Evolutionary conservation across 768 basidiomycete species (phyloP).

Genomic region (Xerocomellus amylosporus): DNA sequence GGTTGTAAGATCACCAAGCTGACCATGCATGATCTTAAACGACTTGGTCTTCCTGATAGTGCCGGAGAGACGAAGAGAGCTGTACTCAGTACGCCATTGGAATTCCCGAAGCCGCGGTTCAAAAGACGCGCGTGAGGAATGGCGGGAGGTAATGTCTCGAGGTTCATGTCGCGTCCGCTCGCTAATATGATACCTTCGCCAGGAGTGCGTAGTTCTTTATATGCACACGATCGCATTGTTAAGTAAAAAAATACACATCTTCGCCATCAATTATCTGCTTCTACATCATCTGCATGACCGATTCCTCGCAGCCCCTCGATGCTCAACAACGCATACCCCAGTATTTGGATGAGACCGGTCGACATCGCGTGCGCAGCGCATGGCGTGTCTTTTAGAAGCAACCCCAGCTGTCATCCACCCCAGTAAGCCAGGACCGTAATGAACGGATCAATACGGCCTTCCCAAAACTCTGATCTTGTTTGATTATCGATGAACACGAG

Average conservation of each 20-base stretch:
- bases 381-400: not conserved
- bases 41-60: conserved; percentile 62
- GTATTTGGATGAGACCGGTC: not conserved
- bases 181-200: not conserved
- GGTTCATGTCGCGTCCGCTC: not conserved
- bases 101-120: conserved; percentile 67
- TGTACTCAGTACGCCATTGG: conserved; percentile 68
- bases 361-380: not conserved
- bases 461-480: not conserved
- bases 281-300: not conserved
- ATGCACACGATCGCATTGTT: not conserved
- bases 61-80: conserved; percentile 69
- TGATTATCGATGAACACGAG: conserved; percentile 6
- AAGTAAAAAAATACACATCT: not conserved
- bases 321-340: not conserved
- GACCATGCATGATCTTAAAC: conserved; percentile 59
- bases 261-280: not conserved
- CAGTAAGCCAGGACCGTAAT: not conserved
- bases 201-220: not conserved
- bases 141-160: not conserved
- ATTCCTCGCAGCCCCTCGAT: not conserved
- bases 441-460: not conserved
- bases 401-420: not conserved
- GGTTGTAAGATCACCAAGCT: conserved; percentile 72
- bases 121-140: conserved; percentile 31